Base-by-base conservation (phyloP, 208 protist species). In the Trypanosoma platydactyli region DNA sequence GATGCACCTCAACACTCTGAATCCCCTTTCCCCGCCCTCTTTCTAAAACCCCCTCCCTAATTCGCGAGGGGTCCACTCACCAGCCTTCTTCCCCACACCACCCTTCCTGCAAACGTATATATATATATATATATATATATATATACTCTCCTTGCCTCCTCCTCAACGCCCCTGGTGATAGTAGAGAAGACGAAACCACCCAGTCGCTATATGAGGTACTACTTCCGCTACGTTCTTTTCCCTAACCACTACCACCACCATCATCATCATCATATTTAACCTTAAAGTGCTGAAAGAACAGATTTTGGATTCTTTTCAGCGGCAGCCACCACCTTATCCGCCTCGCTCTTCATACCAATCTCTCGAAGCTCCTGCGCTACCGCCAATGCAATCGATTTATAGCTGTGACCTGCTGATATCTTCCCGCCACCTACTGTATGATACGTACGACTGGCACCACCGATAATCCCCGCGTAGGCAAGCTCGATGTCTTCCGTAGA, bases 341-440 rank as follows among this genome's bases (percentile, higher is more conserved):
- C 86, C 76, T 95, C 89, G 12, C 67, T 70, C 60, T 51, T 66
- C 73, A 95, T 73, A 42, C 86, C 89, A 45, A 92, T 58, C 15
- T 44, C 63, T 55, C 77, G 84, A 20, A 95, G 84, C 67, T 84
- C 78, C 68, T 77, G 71, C 33, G 82, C 84, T 29, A 92, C 66
- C 1, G 86, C 89, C 53, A 76, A 64, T 4, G 86, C 89, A 12
- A 95, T 72, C 2, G 81, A 84, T 57, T 85, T 85, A 77, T 79
- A 85, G 66, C 89, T 91, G 83, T 91, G 79, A 1, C 86, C 89
- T 15, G 81, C 89, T 50, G 75, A 72, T 24, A 92, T 71, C 55
- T 70, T 80, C 49, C 59, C 72, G n/a, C 84, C 88, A 13, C 69
- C 54, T 18, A 73, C 75, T 42, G 84, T 89, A 63, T 86, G 73